These are phyloP conservation scores for Aspergillus phoenicis DNA, from an alignment of 2,329 filamentous ascomycete genomes.

Conservation along the genomic window DNA sequence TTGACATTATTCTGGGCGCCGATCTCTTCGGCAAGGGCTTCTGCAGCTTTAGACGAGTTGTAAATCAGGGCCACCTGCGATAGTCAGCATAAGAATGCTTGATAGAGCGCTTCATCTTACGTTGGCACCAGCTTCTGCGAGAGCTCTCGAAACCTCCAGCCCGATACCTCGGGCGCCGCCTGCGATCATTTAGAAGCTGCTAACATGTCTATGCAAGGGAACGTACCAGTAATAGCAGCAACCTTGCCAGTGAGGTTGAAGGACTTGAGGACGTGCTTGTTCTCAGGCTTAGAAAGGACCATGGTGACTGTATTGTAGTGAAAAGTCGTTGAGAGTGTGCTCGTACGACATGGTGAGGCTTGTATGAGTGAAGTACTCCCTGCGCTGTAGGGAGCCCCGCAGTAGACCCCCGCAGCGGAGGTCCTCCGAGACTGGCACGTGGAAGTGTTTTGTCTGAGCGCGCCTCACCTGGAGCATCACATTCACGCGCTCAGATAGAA, in stretches of 20 bases:
- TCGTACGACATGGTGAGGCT: background rate
- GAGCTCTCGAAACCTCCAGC: slow-evolving; percentile 43
- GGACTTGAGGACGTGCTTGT: slow-evolving; percentile 30
- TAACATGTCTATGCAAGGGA: background rate
- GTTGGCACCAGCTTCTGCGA: slow-evolving; percentile 44
- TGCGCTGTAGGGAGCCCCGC: background rate
- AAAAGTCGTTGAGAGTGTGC: background rate
- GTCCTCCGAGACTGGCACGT: background rate
- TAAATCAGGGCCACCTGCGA: slow-evolving; percentile 38
- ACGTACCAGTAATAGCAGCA: slow-evolving; percentile 29
- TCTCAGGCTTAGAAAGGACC: slow-evolving; percentile 29
- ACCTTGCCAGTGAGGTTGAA: slow-evolving; percentile 35
- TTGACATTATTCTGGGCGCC: slow-evolving; percentile 30
- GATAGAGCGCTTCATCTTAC: slow-evolving; percentile 20
- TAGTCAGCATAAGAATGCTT: background rate
- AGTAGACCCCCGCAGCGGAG: background rate
- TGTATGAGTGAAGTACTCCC: background rate
- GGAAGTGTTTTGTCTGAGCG: background rate
- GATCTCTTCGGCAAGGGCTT: slow-evolving; percentile 29
- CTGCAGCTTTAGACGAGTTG: slow-evolving; percentile 31
- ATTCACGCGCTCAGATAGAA: background rate
- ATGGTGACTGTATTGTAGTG: slow-evolving; percentile 14
- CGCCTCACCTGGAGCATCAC: background rate
- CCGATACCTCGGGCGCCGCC: slow-evolving; percentile 42
- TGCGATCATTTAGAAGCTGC: background rate